Conservation (phyloP, 140 eudicot genomes). For the Stevia rebaudiana region DNA sequence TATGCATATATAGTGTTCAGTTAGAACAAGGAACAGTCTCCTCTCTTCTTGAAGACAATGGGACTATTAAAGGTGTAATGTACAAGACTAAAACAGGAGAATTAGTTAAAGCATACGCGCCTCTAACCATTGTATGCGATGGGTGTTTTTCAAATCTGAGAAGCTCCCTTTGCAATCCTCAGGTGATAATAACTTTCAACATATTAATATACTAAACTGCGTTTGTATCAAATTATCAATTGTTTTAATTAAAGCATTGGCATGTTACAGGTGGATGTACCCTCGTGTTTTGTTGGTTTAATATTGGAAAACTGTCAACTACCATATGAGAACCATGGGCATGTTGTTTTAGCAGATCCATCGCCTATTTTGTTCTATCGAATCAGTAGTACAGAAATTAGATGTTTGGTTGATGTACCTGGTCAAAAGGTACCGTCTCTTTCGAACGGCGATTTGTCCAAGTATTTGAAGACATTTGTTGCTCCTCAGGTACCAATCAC, state of each 20-base stretch:
- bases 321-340: constrained; percentile 72
- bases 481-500: constrained; percentile 67
- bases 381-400: constrained; percentile 73
- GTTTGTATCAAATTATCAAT: neutral
- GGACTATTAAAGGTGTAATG: constrained; percentile 64
- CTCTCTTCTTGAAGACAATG: constrained; percentile 70
- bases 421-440: constrained; percentile 81
- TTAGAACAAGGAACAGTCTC: constrained; percentile 85
- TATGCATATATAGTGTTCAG: constrained; percentile 40
- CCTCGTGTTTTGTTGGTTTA: constrained; percentile 80
- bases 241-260: constrained; percentile 1
- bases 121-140: constrained; percentile 78
- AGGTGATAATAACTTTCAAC: constrained; percentile 35
- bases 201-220: neutral
- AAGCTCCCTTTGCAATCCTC: constrained; percentile 67
- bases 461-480: constrained; percentile 61
- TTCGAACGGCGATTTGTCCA: constrained; percentile 66
- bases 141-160: constrained; percentile 84
- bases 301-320: constrained; percentile 70
- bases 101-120: constrained; percentile 56
- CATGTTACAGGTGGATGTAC: constrained; percentile 55
- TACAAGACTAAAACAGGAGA: constrained; percentile 64
- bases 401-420: constrained; percentile 84
- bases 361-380: constrained; percentile 79
- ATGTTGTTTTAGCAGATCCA: constrained; percentile 77